A percentile compares a stretch with the other conserved stretches of the same genome.
phyloP scores from a whole-genome alignment of 805 yeast species.

The Kuraishia ogatae region DNA sequence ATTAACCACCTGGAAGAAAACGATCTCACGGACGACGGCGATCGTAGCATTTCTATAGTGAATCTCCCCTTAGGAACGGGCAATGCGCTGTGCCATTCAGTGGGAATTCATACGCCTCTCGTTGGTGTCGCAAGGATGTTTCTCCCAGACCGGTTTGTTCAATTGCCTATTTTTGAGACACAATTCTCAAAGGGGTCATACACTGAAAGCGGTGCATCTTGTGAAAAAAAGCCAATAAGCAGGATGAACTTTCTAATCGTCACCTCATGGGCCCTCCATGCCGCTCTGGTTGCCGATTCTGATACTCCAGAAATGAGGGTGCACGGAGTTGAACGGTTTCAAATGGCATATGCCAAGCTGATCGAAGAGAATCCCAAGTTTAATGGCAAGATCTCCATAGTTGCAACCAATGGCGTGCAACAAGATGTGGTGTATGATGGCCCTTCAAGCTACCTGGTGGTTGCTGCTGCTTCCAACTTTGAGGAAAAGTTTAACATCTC shows the following conservation, averaged over 20 bases:
- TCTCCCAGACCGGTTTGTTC: slow-evolving; percentile 12
- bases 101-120: slow-evolving; percentile 29
- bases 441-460: slow-evolving; percentile 50
- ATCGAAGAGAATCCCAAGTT: slow-evolving; percentile 42
- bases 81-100: slow-evolving; percentile 65
- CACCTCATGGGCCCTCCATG: slow-evolving; percentile 80
- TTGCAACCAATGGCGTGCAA: neutral
- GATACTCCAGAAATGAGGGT: slow-evolving; percentile 59
- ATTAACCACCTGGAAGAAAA: slow-evolving; percentile 36
- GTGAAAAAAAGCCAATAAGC: slow-evolving; percentile 1
- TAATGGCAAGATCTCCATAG: slow-evolving; percentile 24
- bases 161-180: slow-evolving; percentile 36
- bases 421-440: slow-evolving; percentile 16
- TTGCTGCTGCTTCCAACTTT: slow-evolving; percentile 45
- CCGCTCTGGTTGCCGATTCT: slow-evolving; percentile 74
- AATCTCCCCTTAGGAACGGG: slow-evolving; percentile 80
- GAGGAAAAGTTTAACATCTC: slow-evolving; percentile 58
- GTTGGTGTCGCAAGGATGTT: slow-evolving; percentile 28
- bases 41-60: slow-evolving; percentile 15
- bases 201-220: slow-evolving; percentile 15
- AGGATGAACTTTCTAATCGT: slow-evolving; percentile 45
- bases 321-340: slow-evolving; percentile 60
- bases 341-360: slow-evolving; percentile 54
- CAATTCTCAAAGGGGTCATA: slow-evolving; percentile 30
- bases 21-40: neutral